These are phyloP conservation scores for Rubia peregrina DNA, from an alignment of 305 asterid genomes.

Conservation along the genomic window DNA sequence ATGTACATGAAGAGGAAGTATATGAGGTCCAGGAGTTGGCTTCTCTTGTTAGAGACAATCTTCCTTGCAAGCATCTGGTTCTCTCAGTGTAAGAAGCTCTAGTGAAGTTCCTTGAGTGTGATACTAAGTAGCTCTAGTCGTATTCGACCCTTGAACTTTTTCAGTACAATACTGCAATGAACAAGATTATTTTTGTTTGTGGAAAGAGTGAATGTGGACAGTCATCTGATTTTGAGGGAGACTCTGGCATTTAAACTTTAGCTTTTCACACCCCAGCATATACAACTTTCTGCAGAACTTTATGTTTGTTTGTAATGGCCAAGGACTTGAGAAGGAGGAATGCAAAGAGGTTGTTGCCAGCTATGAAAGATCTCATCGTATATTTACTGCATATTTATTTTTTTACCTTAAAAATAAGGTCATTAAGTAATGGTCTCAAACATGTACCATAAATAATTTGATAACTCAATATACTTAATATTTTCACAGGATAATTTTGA, in stretches of 20 bases:
- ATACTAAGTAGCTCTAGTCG: constrained; percentile 45
- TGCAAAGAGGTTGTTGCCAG: background rate
- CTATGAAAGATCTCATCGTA: background rate
- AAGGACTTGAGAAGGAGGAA: background rate
- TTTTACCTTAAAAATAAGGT: too few relatives aligned
- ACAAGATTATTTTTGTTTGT: background rate
- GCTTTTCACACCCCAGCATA: too few relatives aligned
- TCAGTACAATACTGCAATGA: constrained; percentile 2
- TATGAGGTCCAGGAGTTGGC: constrained; percentile 81
- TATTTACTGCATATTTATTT: too few relatives aligned
- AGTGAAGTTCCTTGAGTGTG: constrained; percentile 56
- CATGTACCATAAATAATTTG: too few relatives aligned
- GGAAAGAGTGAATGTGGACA: background rate
- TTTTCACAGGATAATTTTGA: too few relatives aligned
- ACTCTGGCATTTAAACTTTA: background rate
- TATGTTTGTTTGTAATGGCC: background rate
- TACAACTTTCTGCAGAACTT: background rate
- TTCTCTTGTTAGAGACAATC: constrained; percentile 63
- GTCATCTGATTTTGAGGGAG: background rate
- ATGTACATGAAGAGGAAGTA: constrained; percentile 16
- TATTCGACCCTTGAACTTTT: constrained; percentile 12
- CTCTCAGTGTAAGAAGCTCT: constrained; percentile 67
- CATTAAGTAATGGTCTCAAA: too few relatives aligned
- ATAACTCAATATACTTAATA: too few relatives aligned
- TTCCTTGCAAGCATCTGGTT: constrained; percentile 80